Evolutionary conservation across 306 rosid species (phyloP).

Genomic region (Rosa rugosa): DNA sequence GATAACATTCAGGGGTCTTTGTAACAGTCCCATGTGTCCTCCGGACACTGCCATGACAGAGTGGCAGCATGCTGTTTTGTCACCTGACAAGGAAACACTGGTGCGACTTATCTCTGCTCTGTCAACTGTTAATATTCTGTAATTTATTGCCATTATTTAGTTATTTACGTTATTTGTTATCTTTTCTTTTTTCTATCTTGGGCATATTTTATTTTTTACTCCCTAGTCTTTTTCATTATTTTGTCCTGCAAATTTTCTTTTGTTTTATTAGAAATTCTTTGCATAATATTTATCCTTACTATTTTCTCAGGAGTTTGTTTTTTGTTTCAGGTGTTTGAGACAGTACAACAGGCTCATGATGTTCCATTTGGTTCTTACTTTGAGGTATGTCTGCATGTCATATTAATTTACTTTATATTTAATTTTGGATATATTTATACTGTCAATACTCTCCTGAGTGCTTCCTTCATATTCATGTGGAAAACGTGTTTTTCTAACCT

Average conservation of each 20-base stretch:
- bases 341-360: slow-evolving; percentile 97
- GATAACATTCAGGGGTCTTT: slow-evolving; percentile 79
- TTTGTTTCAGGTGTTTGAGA: slow-evolving; percentile 76
- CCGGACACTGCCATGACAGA: slow-evolving; percentile 99
- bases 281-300: neutral
- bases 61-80: slow-evolving; percentile 78
- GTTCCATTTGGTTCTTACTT: slow-evolving; percentile 94
- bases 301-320: slow-evolving; percentile 22
- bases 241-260: neutral
- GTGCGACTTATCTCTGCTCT: slow-evolving; percentile 43
- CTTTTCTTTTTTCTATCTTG: neutral
- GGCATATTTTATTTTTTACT: neutral
- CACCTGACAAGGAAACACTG: slow-evolving; percentile 74
- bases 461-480: neutral
- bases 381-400: slow-evolving; percentile 57
- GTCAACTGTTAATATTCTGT: neutral
- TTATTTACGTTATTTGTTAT: neutral
- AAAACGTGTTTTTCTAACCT: neutral
- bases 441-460: neutral
- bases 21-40: slow-evolving; percentile 99
- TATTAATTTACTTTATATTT: neutral
- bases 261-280: neutral
- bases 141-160: neutral
- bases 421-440: neutral
- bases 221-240: neutral